Conservation (phyloP, 495 filamentous ascomycete genomes). For the Aspergillus avenaceus region DNA sequence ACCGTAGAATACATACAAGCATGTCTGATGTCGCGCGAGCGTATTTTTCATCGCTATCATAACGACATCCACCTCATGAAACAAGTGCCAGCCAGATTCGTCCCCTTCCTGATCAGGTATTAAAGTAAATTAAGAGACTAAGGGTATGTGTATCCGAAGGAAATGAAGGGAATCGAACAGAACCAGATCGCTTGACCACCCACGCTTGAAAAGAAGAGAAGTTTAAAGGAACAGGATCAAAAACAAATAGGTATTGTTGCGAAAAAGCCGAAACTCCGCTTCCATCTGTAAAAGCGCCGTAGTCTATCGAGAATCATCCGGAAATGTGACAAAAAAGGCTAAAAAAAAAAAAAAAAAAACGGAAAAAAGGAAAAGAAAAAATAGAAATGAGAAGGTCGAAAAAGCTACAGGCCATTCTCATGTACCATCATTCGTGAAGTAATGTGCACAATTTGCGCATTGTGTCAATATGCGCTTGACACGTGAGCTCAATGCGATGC, state of each 20-base stretch:
- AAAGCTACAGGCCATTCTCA: constrained; percentile 8
- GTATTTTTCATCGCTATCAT: constrained; percentile 17
- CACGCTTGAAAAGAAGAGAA: constrained; percentile 19
- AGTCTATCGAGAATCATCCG: constrained; percentile 30
- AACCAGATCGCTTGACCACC: constrained; percentile 13
- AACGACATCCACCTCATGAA: constrained; percentile 14
- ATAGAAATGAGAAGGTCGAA: no score
- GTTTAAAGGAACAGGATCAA: constrained; percentile 11
- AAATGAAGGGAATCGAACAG: not conserved
- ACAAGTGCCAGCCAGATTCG: not conserved
- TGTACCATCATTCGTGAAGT: constrained; percentile 8
- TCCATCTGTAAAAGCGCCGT: constrained; percentile 35
- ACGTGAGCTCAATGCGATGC: no score
- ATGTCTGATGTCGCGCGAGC: constrained; percentile 15
- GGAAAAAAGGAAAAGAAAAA: constrained; percentile 10
- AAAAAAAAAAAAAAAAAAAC: constrained; percentile 4
- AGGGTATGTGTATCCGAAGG: constrained; percentile 1
- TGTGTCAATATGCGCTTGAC: not conserved
- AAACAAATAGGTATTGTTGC: constrained; percentile 6
- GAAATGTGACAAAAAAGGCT: constrained; percentile 11
- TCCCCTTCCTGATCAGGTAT: constrained; percentile 1
- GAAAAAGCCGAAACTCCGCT: constrained; percentile 25
- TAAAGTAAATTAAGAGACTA: constrained; percentile 8
- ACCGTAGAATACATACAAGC: constrained; percentile 18
- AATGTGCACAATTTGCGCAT: not conserved